Evolutionary conservation across 108 stramenopile genomes (phyloP).

Genomic region (Nitzschia sp.): DNA sequence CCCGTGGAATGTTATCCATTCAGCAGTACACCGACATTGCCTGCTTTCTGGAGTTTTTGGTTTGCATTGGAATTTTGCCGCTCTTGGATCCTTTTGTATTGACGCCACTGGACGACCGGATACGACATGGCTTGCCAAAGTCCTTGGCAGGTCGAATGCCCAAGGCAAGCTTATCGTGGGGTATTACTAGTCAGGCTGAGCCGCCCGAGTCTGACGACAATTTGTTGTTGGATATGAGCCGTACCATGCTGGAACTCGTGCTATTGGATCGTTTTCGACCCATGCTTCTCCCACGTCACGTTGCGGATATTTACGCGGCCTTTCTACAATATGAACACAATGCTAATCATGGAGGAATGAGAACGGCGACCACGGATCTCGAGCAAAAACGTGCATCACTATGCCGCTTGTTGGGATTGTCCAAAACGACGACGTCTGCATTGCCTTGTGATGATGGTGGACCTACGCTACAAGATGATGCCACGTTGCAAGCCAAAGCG

Average conservation of each 20-base stretch:
- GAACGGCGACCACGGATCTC: background rate
- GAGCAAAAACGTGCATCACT: background rate
- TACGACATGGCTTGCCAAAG: slow-evolving; percentile 54
- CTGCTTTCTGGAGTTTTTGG: slow-evolving; percentile 68
- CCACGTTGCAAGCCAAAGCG: slow-evolving; percentile 32
- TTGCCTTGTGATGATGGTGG: background rate
- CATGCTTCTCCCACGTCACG: slow-evolving; percentile 84
- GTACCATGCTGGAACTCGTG: slow-evolving; percentile 41
- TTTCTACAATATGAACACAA: slow-evolving; percentile 57
- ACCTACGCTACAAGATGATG: slow-evolving; percentile 2
- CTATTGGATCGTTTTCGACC: slow-evolving; percentile 86
- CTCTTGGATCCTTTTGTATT: slow-evolving; percentile 44
- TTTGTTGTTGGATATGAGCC: background rate
- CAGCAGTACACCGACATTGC: slow-evolving; percentile 86
- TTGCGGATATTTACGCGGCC: slow-evolving; percentile 72
- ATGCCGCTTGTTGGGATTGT: background rate
- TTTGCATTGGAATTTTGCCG: slow-evolving; percentile 66
- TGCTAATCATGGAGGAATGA: too few species aligned
- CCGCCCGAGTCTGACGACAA: background rate
- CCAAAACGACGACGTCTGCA: background rate
- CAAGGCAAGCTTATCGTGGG: slow-evolving; percentile 46
- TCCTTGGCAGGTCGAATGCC: slow-evolving; percentile 78
- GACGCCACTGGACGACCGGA: slow-evolving; percentile 33
- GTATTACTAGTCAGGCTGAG: slow-evolving; percentile 10
- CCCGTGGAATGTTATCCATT: slow-evolving; percentile 76